Evolutionary conservation across 108 stramenopile genomes (phyloP), one percentile per base, ranked within the genome.

Genomic region (Cyclotella choctawhatcheeana): DNA sequence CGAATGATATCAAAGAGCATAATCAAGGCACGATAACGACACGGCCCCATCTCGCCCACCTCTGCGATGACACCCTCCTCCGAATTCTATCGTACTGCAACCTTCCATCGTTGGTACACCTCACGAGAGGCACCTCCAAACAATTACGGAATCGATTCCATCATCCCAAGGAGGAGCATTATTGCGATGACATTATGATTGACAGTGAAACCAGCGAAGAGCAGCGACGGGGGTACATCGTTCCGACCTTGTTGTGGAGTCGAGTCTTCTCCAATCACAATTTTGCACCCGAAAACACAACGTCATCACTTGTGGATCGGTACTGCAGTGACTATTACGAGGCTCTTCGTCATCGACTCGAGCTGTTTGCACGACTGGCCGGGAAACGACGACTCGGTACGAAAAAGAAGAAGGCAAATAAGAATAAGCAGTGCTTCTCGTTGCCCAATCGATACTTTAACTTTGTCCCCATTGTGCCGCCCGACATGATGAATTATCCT

Each of bases 391-490:
- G 43, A 56, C 50, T 27, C 51, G 32, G 6, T 22, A 68, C 30
- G 29, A 52, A 31, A 25, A 45, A 3, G 40, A 33, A 31, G 51
- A 17, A 33, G 32, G 24, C 37, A 35, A 51, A 27, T 32, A 56
- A 56, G 24, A 51, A 27, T 32, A 56, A 56, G 24, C 71, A 50
- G 53, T 65, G 68, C 50, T 81, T 76, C 27, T 45, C 54, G 20
- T 37, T 89, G 27, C 84, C 85, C 20, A 64, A 83, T 74, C 53
- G 74, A 32, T 61, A 66, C 43, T 86, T 89, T 62, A 29, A 84
- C 50, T 89, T 89, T 64, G 37, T 85, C 2, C 88, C 88, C 0
- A 35, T 86, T 18, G 12, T 73, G n/a, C 86, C 85, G 16, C 68
- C 53, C 14, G 64, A 74, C 17, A 56, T 74, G 44, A 74, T 74